Conservation (phyloP, 441 rosid species). For the Hura crepitans region DNA sequence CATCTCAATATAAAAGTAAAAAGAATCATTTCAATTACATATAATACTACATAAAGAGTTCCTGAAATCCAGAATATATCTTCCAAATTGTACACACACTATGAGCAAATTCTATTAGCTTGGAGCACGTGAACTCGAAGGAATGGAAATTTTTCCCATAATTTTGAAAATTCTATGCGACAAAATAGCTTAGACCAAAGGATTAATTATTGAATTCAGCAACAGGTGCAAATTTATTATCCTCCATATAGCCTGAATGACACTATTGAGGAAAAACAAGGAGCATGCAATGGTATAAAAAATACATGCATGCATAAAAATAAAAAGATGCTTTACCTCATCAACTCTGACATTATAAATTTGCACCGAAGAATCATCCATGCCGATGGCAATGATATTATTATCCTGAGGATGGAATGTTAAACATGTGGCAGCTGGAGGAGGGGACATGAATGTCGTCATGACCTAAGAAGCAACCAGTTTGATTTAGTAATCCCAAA, state of each 20-base stretch:
- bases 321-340: slow-evolving; percentile 44
- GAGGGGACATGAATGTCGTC: slow-evolving; percentile 83
- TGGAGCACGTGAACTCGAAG: neutral
- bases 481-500: slow-evolving; percentile 8
- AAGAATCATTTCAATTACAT: neutral
- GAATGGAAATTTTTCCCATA: neutral
- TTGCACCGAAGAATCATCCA: slow-evolving; percentile 78
- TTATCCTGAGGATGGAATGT: slow-evolving; percentile 90
- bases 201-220: neutral
- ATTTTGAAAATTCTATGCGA: neutral
- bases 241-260: neutral
- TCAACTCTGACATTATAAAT: slow-evolving; percentile 83
- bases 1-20: neutral
- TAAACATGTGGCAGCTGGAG: slow-evolving; percentile 73
- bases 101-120: neutral
- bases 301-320: slow-evolving; percentile 1
- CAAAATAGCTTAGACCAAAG: neutral
- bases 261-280: neutral
- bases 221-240: neutral
- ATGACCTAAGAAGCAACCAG: slow-evolving; percentile 47
- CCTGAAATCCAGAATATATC: neutral
- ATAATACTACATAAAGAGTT: neutral
- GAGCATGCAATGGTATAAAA: neutral
- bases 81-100: neutral
- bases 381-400: slow-evolving; percentile 81